Evolutionary conservation across 257 asterid species (phyloP).

Genomic region (Nicotiana sylvestris): DNA sequence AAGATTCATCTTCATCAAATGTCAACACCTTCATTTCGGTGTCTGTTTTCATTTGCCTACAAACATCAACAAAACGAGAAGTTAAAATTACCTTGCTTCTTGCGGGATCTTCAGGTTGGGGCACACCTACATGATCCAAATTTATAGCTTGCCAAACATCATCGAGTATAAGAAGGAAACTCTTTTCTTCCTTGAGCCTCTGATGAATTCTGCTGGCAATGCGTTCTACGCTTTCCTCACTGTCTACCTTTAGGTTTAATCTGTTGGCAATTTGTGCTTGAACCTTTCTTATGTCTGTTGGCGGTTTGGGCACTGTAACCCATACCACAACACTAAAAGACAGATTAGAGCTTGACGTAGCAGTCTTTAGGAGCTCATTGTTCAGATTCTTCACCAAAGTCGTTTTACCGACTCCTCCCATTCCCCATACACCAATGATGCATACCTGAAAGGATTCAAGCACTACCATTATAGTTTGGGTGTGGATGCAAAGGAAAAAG

Average conservation of each 20-base stretch:
- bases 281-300: not conserved
- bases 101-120: not conserved
- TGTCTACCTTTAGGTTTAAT: not conserved
- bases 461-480: too few relatives aligned
- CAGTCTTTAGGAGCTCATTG: not conserved
- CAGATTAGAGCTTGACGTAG: not conserved
- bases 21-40: not conserved
- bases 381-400: too few relatives aligned
- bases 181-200: conserved; percentile 1
- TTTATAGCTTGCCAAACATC: conserved; percentile 18
- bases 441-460: too few relatives aligned
- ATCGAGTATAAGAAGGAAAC: conserved; percentile 15
- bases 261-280: conserved; percentile 1
- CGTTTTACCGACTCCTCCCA: too few relatives aligned
- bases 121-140: conserved; percentile 14
- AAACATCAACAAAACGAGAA: not conserved
- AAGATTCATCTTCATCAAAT: not conserved
- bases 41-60: not conserved
- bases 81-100: conserved; percentile 11
- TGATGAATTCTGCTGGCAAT: not conserved
- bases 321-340: conserved; percentile 1
- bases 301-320: not conserved
- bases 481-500: too few relatives aligned
- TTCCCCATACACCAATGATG: too few relatives aligned
- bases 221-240: not conserved